Evolutionary conservation across 306 rosid species (phyloP).

Genomic region (Lathyrus tuberosus): DNA sequence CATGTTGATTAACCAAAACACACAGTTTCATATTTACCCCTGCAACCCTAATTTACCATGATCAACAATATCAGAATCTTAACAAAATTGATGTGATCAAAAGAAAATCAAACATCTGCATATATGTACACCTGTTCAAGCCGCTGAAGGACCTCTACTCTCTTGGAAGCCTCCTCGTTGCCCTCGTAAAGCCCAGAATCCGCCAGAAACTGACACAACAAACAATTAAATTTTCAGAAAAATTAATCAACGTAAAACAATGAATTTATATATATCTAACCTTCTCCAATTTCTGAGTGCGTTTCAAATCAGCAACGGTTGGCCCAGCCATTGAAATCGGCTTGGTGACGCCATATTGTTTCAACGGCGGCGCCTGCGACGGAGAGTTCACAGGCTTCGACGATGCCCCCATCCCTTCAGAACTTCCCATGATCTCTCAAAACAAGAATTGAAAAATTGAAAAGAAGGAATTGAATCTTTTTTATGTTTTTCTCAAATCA

Average conservation of each 20-base stretch:
- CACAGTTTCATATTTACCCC: not conserved
- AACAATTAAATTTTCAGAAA: slow-evolving; percentile 8
- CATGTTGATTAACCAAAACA: slow-evolving; percentile 18
- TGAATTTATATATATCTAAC: slow-evolving; percentile 40
- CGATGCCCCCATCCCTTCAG: slow-evolving; percentile 51
- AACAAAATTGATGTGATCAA: not conserved
- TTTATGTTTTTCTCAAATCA: not conserved
- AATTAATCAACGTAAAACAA: not conserved
- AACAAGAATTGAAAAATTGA: not conserved
- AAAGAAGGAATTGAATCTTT: not conserved
- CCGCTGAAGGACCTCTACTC: slow-evolving; percentile 62
- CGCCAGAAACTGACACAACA: slow-evolving; percentile 51
- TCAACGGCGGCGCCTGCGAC: slow-evolving; percentile 28
- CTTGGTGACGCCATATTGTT: slow-evolving; percentile 67
- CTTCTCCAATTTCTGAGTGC: slow-evolving; percentile 62
- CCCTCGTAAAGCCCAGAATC: slow-evolving; percentile 67
- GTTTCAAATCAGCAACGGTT: slow-evolving; percentile 49
- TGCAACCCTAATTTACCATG: not conserved
- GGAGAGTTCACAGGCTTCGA: slow-evolving; percentile 33
- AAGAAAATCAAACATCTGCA: not conserved
- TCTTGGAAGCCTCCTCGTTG: slow-evolving; percentile 61
- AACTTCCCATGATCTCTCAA: slow-evolving; percentile 54
- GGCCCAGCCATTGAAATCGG: slow-evolving; percentile 75
- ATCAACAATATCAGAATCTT: not conserved
- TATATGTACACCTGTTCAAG: slow-evolving; percentile 53